Conservation (phyloP, 768 basidiomycete species). For the Psilocybe cubensis region DNA sequence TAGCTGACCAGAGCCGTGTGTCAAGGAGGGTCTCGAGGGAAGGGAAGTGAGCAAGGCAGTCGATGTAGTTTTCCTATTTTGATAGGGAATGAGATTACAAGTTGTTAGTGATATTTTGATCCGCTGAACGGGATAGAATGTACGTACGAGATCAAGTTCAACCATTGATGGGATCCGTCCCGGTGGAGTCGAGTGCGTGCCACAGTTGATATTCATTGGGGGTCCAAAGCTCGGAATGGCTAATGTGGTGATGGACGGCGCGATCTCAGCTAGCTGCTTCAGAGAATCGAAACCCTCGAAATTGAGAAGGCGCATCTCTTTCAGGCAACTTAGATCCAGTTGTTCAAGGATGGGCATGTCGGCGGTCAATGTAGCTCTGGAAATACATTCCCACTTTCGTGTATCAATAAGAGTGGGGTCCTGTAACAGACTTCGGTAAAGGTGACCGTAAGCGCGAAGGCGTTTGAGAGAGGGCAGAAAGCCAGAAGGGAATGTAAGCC, state of each 20-base stretch:
- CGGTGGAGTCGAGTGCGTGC: neutral
- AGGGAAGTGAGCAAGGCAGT: neutral
- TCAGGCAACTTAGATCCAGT: conserved; percentile 20
- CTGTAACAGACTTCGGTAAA: conserved; percentile 21
- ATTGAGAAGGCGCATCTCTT: conserved; percentile 25
- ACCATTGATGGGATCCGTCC: neutral
- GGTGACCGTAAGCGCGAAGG: conserved; percentile 16
- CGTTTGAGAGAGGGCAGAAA: conserved; percentile 23
- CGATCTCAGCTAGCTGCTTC: neutral
- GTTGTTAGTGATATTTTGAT: neutral
- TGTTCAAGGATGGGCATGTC: conserved; percentile 19
- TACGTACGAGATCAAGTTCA: neutral
- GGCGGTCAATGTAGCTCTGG: conserved; percentile 20
- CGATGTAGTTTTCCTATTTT: neutral
- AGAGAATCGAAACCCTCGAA: conserved; percentile 20
- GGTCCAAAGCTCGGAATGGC: neutral
- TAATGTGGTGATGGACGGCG: neutral
- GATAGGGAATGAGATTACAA: neutral
- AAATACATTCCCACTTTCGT: conserved; percentile 22
- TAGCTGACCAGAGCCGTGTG: neutral
- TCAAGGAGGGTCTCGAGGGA: neutral
- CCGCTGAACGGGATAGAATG: neutral
- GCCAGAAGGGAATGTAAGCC: conserved; percentile 12
- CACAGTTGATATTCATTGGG: neutral
- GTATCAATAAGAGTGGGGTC: conserved; percentile 11